These are phyloP conservation scores for Pisolithus orientalis DNA, from an alignment of 768 basidiomycete species.

Conservation along the genomic window DNA sequence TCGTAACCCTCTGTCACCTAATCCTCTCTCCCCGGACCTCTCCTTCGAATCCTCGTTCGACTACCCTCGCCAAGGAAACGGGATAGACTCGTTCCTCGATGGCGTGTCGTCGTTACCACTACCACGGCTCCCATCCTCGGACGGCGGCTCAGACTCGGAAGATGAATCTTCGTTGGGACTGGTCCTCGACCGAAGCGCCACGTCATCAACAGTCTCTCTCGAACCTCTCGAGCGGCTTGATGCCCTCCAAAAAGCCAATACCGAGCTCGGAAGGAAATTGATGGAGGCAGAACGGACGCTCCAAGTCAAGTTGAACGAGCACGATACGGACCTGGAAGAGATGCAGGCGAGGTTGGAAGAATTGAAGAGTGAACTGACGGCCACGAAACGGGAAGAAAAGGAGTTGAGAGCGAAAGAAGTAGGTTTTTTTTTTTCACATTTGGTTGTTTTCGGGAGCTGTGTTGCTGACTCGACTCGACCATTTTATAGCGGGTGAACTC, in stretches of 20 bases:
- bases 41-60: slow-evolving; percentile 33
- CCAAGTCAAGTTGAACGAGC: slow-evolving; percentile 61
- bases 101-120: slow-evolving; percentile 52
- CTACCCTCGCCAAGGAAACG: slow-evolving; percentile 21
- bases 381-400: slow-evolving; percentile 88
- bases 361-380: slow-evolving; percentile 63
- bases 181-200: slow-evolving; percentile 52
- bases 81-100: slow-evolving; percentile 37
- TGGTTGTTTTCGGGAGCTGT: slow-evolving; percentile 1
- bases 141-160: slow-evolving; percentile 47
- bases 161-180: slow-evolving; percentile 48
- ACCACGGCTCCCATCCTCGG: slow-evolving; percentile 36
- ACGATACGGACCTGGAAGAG: slow-evolving; percentile 80
- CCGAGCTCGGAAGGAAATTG: slow-evolving; percentile 69
- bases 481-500: slow-evolving; percentile 50
- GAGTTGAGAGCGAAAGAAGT: slow-evolving; percentile 87
- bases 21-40: slow-evolving; percentile 30
- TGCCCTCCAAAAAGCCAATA: slow-evolving; percentile 64
- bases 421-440: slow-evolving; percentile 9
- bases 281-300: slow-evolving; percentile 67
- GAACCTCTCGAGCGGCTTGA: slow-evolving; percentile 70
- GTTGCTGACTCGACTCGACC: slow-evolving; percentile 4
- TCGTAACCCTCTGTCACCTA: slow-evolving; percentile 18
- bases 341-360: slow-evolving; percentile 76
- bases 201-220: slow-evolving; percentile 63